Evolutionary conservation across 257 asterid species (phyloP).

Genomic region (Lithospermum erythrorhizon): DNA sequence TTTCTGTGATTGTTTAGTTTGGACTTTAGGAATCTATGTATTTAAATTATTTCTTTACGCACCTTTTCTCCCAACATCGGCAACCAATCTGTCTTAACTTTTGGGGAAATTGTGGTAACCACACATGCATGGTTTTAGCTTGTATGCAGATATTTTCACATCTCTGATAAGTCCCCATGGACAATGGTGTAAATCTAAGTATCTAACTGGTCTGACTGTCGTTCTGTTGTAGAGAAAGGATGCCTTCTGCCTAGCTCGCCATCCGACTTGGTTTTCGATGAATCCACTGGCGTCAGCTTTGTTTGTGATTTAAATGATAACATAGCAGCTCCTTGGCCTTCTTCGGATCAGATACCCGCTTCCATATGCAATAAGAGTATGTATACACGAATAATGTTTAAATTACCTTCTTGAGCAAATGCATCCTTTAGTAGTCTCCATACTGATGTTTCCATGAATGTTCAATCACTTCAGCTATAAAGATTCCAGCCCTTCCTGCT

Average conservation of each 20-base stretch:
- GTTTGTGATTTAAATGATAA: conserved; percentile 92
- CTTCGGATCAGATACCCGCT: conserved; percentile 44
- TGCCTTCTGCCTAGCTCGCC: conserved; percentile 97
- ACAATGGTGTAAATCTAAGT: not conserved
- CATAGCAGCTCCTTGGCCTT: conserved; percentile 99
- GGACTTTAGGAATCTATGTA: too few relatives aligned
- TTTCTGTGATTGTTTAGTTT: too few relatives aligned
- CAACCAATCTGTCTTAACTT: too few relatives aligned
- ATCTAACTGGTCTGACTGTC: conserved; percentile 3
- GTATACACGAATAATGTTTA: conserved; percentile 6
- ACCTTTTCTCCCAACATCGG: too few relatives aligned
- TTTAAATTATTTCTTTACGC: too few relatives aligned
- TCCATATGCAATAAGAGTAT: conserved; percentile 88
- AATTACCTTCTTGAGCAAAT: not conserved
- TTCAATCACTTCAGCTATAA: conserved; percentile 50
- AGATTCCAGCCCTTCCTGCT: conserved; percentile 95
- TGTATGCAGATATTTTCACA: too few relatives aligned
- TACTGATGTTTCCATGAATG: not conserved
- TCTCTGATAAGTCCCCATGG: too few relatives aligned
- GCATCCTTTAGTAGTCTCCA: not conserved
- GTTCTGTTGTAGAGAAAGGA: conserved; percentile 50
- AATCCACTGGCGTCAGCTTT: conserved; percentile 63
- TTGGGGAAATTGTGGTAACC: too few relatives aligned
- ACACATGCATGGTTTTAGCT: too few relatives aligned
- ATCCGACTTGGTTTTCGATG: conserved; percentile 72